A percentile compares a stretch with the other conserved stretches of the same genome.
Conservation (phyloP, 2,329 filamentous ascomycete species). For the Alternaria conjuncta region DNA sequence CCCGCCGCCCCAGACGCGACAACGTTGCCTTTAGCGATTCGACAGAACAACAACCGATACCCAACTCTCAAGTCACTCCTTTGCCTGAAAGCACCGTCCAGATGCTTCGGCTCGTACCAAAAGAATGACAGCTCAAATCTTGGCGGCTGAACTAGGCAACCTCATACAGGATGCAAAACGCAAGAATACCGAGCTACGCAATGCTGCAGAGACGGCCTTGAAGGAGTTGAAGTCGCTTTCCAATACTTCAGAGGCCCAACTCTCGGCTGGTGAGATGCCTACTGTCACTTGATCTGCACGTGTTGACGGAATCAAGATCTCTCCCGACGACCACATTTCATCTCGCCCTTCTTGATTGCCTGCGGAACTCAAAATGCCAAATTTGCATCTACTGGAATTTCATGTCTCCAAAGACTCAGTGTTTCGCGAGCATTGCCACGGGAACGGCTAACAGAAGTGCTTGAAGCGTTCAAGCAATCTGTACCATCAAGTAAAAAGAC, state of each 20-base stretch:
- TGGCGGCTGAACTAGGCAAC: slow-evolving; percentile 85
- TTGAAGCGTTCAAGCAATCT: slow-evolving; percentile 87
- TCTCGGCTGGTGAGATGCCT: slow-evolving; percentile 66
- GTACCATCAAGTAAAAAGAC: slow-evolving; percentile 67
- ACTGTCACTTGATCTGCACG: background rate
- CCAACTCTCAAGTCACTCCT: slow-evolving; percentile 6
- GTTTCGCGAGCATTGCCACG: slow-evolving; percentile 80
- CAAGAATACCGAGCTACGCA: slow-evolving; percentile 88
- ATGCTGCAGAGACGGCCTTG: slow-evolving; percentile 91
- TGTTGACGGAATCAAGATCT: slow-evolving; percentile 67
- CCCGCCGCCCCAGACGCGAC: slow-evolving; percentile 23
- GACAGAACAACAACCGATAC: slow-evolving; percentile 16
- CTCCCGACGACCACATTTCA: slow-evolving; percentile 79
- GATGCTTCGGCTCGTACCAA: slow-evolving; percentile 27
- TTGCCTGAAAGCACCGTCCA: slow-evolving; percentile 22
- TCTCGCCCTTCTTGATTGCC: slow-evolving; percentile 92
- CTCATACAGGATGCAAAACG: slow-evolving; percentile 95
- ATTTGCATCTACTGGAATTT: slow-evolving; percentile 84
- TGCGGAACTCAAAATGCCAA: slow-evolving; percentile 90
- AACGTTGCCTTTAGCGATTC: slow-evolving; percentile 15
- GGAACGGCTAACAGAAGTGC: slow-evolving; percentile 80
- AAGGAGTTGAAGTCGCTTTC: slow-evolving; percentile 83
- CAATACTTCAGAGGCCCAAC: slow-evolving; percentile 75
- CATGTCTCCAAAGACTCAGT: slow-evolving; percentile 87
- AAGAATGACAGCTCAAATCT: slow-evolving; percentile 88